Conservation (phyloP, 202 grass and related monocot genomes). For the Cymbopogon flexuosus region DNA sequence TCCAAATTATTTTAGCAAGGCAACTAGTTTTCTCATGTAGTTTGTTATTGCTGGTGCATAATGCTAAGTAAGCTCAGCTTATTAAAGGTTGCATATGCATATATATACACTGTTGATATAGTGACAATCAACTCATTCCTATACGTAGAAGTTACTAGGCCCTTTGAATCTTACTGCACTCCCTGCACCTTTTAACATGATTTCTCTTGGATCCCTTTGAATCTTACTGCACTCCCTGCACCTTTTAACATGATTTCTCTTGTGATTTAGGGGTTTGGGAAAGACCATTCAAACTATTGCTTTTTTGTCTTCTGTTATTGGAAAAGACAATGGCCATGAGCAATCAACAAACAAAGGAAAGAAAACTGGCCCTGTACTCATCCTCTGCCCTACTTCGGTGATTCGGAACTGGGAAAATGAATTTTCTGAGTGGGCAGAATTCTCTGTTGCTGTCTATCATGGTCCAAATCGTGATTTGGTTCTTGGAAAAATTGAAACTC, state of each 20-base stretch:
- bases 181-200: conserved; percentile 13
- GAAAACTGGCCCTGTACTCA: conserved; percentile 57
- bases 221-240: background rate
- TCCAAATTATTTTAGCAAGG: background rate
- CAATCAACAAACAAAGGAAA: conserved; percentile 27
- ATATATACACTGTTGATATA: background rate
- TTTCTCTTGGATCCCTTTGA: too few species aligned
- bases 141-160: background rate
- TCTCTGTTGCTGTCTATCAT: conserved; percentile 80
- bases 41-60: background rate
- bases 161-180: background rate
- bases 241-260: conserved; percentile 36
- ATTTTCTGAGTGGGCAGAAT: conserved; percentile 80
- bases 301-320: conserved; percentile 70
- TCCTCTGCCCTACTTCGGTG: conserved; percentile 86
- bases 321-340: conserved; percentile 51
- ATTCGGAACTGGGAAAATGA: conserved; percentile 97
- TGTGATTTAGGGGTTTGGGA: conserved; percentile 74
- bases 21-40: background rate
- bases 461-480: conserved; percentile 84
- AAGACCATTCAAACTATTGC: conserved; percentile 98
- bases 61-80: conserved; percentile 7
- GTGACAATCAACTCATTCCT: background rate
- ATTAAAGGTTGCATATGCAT: conserved; percentile 19
- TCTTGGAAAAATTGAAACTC: conserved; percentile 70